Conservation (phyloP, 2,329 filamentous ascomycete genomes). For the Mycogone perniciosa region DNA sequence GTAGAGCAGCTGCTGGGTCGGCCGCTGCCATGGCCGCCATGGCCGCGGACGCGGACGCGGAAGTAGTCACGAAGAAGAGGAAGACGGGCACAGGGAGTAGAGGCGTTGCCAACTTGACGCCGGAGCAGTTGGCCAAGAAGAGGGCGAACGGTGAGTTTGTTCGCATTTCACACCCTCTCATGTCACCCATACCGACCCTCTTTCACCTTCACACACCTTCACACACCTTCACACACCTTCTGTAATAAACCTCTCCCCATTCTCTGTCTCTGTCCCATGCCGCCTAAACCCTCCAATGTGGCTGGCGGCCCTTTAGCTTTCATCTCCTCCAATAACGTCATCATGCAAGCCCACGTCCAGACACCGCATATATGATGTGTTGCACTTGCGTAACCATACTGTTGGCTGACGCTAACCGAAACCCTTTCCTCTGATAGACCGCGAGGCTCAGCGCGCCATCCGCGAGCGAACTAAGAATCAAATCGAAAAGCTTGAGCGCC, state of each 20-base stretch:
- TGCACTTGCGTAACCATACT: not conserved
- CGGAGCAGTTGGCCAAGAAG: constrained; percentile 67
- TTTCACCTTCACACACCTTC: not conserved
- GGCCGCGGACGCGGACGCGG: constrained; percentile 4
- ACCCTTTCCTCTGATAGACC: constrained; percentile 45
- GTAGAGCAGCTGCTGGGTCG: not conserved
- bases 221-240: not conserved
- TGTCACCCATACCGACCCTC: not conserved
- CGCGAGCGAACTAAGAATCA: constrained; percentile 74
- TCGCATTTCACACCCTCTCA: not conserved
- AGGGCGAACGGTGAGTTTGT: constrained; percentile 48
- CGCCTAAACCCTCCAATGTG: no score
- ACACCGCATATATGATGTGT: not conserved
- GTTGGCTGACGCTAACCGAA: not conserved
- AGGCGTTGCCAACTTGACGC: constrained; percentile 58
- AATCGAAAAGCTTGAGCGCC: constrained; percentile 67
- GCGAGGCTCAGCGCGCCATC: constrained; percentile 80
- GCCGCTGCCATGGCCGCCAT: not conserved
- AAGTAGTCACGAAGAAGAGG: constrained; percentile 31
- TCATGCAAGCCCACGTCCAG: not conserved
- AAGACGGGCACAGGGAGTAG: constrained; percentile 39
- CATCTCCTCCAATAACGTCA: not conserved
- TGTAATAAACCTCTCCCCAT: not conserved
- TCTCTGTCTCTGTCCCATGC: no score
- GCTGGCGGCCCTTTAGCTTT: not conserved